A percentile compares a stretch with the other conserved stretches of the same genome.
These are phyloP conservation scores for Mucor irregularis DNA, from an alignment of 371 early-diverging fungal genomes.

Conservation along the genomic window DNA sequence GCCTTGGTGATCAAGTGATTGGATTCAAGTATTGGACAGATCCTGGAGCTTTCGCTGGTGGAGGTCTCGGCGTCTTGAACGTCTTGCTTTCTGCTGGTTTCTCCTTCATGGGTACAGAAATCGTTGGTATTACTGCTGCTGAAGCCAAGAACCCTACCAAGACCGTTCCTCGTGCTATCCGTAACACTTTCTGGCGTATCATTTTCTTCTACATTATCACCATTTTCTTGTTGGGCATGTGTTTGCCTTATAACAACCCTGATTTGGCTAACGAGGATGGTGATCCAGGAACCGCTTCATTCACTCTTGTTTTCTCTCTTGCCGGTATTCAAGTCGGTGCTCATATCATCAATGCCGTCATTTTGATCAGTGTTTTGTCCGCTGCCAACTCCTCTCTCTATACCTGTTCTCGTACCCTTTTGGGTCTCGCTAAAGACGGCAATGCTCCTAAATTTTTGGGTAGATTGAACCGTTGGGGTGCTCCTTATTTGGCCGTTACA, in stretches of 20 bases:
- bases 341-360: slow-evolving; percentile 69
- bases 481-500: slow-evolving; percentile 59
- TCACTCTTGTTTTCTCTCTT: slow-evolving; percentile 64
- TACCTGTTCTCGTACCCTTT: slow-evolving; percentile 64
- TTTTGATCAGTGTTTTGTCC: slow-evolving; percentile 71
- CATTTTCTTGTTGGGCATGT: slow-evolving; percentile 65
- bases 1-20: slow-evolving; percentile 55
- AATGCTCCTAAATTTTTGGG: slow-evolving; percentile 62
- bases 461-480: slow-evolving; percentile 49
- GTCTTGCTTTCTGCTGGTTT: slow-evolving; percentile 80
- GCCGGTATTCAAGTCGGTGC: slow-evolving; percentile 67
- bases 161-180: slow-evolving; percentile 71
- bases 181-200: slow-evolving; percentile 71
- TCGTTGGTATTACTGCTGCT: slow-evolving; percentile 63
- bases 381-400: slow-evolving; percentile 77
- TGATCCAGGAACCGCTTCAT: slow-evolving; percentile 53
- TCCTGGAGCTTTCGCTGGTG: slow-evolving; percentile 75
- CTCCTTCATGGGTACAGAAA: slow-evolving; percentile 83
- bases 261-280: slow-evolving; percentile 43
- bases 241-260: slow-evolving; percentile 56
- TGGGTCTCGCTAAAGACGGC: slow-evolving; percentile 63
- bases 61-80: slow-evolving; percentile 67
- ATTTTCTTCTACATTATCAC: slow-evolving; percentile 71
- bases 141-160: slow-evolving; percentile 65
- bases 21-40: slow-evolving; percentile 75